Percentiles rank a stretch among this genome's conserved stretches.
phyloP scores from a whole-genome alignment of 768 basidiomycete species.

The Rhizopogon vesiculosus region DNA sequence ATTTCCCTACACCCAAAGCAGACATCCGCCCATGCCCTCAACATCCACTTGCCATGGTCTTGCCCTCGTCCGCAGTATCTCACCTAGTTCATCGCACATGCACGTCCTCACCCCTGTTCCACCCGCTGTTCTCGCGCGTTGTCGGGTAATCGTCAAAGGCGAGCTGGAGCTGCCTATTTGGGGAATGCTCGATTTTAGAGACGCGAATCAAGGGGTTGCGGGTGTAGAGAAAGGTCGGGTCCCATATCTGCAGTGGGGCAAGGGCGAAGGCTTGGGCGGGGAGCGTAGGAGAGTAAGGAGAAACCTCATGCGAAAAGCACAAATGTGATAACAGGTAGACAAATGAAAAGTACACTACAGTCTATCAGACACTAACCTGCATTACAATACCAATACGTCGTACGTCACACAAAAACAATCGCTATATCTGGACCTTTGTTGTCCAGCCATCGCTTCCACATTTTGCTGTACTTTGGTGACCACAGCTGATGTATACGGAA shows the following conservation, averaged over 20 bases:
- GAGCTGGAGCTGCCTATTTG: conserved; percentile 85
- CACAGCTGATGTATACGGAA: conserved; percentile 20
- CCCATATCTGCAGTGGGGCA: conserved; percentile 80
- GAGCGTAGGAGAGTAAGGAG: conserved; percentile 71
- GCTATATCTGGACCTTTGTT: conserved; percentile 13
- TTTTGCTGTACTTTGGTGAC: conserved; percentile 25
- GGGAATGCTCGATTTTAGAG: conserved; percentile 77
- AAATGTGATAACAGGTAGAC: conserved; percentile 39
- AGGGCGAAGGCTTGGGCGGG: conserved; percentile 63
- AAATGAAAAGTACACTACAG: neutral
- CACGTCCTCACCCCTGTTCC: conserved; percentile 84
- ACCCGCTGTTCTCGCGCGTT: conserved; percentile 34
- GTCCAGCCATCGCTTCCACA: conserved; percentile 37
- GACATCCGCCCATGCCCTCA: conserved; percentile 49
- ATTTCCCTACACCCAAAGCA: conserved; percentile 58
- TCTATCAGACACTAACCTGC: neutral
- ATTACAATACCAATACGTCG: neutral
- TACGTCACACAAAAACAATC: conserved; percentile 3
- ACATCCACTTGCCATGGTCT: conserved; percentile 69
- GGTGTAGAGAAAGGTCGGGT: conserved; percentile 49
- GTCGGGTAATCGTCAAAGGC: conserved; percentile 69
- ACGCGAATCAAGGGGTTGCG: conserved; percentile 39
- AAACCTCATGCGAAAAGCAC: conserved; percentile 83
- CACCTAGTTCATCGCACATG: conserved; percentile 33
- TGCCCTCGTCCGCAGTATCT: conserved; percentile 62